phyloP scores from a whole-genome alignment of 208 protist species.

The Leishmania guyanensis region DNA sequence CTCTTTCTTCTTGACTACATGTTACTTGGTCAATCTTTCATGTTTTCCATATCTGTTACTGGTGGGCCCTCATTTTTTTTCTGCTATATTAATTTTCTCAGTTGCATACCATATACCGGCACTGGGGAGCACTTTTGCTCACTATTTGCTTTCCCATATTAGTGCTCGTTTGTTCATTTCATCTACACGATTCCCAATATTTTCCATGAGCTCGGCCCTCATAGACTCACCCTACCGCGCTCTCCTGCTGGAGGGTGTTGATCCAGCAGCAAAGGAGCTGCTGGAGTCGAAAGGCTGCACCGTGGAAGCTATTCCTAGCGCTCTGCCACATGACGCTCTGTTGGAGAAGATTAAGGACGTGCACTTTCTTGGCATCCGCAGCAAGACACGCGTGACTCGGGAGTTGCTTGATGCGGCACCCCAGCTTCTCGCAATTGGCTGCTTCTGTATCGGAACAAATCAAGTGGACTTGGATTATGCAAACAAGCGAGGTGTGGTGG shows the following conservation, averaged over 20 bases:
- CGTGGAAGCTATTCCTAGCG: conserved; percentile 68
- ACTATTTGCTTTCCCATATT: background rate
- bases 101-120: background rate
- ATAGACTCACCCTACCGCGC: conserved; percentile 52
- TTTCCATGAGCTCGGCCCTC: conserved; percentile 34
- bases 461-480: conserved; percentile 91
- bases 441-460: conserved; percentile 96
- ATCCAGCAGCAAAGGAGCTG: conserved; percentile 67
- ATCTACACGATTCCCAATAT: background rate
- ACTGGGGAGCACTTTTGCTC: too few relatives aligned
- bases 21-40: background rate
- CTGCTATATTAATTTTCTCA: background rate
- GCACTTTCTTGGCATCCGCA: conserved; percentile 92
- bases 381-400: conserved; percentile 87
- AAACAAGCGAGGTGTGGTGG: conserved; percentile 77
- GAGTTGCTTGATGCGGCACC: conserved; percentile 77
- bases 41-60: background rate
- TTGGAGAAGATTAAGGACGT: conserved; percentile 84
- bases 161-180: background rate
- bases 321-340: conserved; percentile 71
- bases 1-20: background rate
- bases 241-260: conserved; percentile 90
- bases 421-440: conserved; percentile 88
- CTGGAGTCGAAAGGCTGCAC: conserved; percentile 82
- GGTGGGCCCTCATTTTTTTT: background rate